These are phyloP conservation scores for Aureobasidium subglaciale DNA, from an alignment of 2,329 filamentous ascomycete genomes.

Conservation along the genomic window DNA sequence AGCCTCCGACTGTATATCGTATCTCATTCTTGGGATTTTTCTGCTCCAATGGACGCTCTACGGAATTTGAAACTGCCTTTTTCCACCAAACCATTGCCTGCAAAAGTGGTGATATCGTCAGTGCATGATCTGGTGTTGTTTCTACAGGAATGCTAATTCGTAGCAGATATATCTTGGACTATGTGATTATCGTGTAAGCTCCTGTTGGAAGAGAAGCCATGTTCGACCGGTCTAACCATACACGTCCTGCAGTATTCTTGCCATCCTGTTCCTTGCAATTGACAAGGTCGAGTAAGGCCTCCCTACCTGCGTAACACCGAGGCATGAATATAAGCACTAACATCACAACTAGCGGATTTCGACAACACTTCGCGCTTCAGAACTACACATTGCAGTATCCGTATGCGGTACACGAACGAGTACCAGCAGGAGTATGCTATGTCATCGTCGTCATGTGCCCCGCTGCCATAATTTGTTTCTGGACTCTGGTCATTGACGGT, in stretches of 20 bases:
- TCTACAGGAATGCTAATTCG: not conserved
- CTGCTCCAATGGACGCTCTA: not conserved
- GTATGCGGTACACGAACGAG: slow-evolving; percentile 48
- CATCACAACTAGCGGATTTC: slow-evolving; percentile 32
- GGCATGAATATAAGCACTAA: not conserved
- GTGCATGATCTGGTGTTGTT: slow-evolving; percentile 20
- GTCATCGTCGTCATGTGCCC: slow-evolving; percentile 45
- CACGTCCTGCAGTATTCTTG: slow-evolving; percentile 37
- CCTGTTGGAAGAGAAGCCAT: not conserved
- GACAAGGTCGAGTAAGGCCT: slow-evolving; percentile 41
- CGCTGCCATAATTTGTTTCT: slow-evolving; percentile 45
- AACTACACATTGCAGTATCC: slow-evolving; percentile 54
- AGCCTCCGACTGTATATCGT: too few species aligned
- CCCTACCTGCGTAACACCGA: not conserved
- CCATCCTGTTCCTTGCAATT: slow-evolving; percentile 45
- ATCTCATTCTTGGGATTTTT: not conserved
- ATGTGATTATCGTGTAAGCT: slow-evolving; percentile 50
- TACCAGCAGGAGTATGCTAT: slow-evolving; percentile 44
- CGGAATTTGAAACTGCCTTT: slow-evolving; percentile 40
- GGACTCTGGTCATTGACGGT: slow-evolving; percentile 52
- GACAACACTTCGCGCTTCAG: slow-evolving; percentile 50
- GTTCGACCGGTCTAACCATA: not conserved
- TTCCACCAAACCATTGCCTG: slow-evolving; percentile 45
- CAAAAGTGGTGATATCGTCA: slow-evolving; percentile 47
- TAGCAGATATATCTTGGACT: slow-evolving; percentile 50